phyloP scores from a whole-genome alignment of 2,329 filamentous ascomycete species.

The Fusarium irregulare region DNA sequence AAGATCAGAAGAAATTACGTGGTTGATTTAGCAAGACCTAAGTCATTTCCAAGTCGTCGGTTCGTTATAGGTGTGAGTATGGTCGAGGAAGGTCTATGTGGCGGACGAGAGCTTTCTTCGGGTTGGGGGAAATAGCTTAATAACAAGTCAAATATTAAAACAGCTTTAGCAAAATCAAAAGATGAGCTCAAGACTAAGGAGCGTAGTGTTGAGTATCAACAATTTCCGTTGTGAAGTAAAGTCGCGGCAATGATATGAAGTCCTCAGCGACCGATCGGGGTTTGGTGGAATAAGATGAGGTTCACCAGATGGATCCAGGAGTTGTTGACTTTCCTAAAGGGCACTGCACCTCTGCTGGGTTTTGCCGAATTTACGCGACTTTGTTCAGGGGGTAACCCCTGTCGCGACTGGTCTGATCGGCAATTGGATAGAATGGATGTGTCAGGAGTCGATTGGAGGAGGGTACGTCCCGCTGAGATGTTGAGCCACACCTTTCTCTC shows the following conservation, averaged over 20 bases:
- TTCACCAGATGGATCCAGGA: conserved; percentile 36
- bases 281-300: conserved; percentile 40
- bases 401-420: conserved; percentile 45
- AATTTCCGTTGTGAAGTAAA: conserved; percentile 14
- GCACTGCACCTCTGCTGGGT: conserved; percentile 25
- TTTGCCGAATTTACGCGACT: conserved; percentile 45
- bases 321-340: conserved; percentile 45
- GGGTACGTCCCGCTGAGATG: not conserved
- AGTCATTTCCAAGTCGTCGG: conserved; percentile 48
- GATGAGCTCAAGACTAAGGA: conserved; percentile 36
- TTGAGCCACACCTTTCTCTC: not conserved
- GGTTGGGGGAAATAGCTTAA: conserved; percentile 32
- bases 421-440: conserved; percentile 41
- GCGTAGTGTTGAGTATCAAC: conserved; percentile 31
- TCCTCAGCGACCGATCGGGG: conserved; percentile 23
- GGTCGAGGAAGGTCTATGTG: conserved; percentile 24
- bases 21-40: conserved; percentile 36
- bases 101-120: conserved; percentile 24
- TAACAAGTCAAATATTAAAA: conserved; percentile 28
- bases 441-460: conserved; percentile 42
- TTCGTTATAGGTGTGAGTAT: conserved; percentile 16
- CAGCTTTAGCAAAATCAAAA: conserved; percentile 31
- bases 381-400: conserved; percentile 44
- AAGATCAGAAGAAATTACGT: conserved; percentile 24
- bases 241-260: conserved; percentile 31